phyloP scores from a whole-genome alignment of 352 stramenopile genomes.

The Globisporangium lucens region DNA sequence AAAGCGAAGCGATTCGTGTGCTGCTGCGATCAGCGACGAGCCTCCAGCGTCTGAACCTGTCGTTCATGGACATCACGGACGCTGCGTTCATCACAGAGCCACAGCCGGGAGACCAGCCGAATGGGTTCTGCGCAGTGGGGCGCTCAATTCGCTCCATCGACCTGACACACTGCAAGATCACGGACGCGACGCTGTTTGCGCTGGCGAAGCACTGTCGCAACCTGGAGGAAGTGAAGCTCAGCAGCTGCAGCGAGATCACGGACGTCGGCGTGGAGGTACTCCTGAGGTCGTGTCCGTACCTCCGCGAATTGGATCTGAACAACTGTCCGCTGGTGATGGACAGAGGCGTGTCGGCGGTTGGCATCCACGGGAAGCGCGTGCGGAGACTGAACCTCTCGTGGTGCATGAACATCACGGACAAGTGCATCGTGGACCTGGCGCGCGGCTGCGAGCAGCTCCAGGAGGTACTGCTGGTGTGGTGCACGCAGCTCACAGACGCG shows the following conservation, averaged over 20 bases:
- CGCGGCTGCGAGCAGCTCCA: conserved; percentile 55
- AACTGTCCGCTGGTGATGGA: conserved; percentile 84
- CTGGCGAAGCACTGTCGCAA: conserved; percentile 58
- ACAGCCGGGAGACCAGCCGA: conserved; percentile 24
- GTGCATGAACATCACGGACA: conserved; percentile 90
- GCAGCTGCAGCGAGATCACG: conserved; percentile 74
- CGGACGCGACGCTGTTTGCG: conserved; percentile 60
- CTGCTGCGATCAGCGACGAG: conserved; percentile 57
- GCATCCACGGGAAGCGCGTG: conserved; percentile 47
- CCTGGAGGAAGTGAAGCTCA: conserved; percentile 71
- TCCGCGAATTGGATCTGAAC: conserved; percentile 65
- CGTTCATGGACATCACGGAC: conserved; percentile 82
- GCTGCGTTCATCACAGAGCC: conserved; percentile 50
- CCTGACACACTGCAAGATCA: conserved; percentile 72
- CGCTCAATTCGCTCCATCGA: conserved; percentile 52
- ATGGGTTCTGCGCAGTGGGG: conserved; percentile 46
- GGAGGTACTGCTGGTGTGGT: conserved; percentile 77
- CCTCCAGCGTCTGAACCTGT: conserved; percentile 72
- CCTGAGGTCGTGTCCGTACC: conserved; percentile 39
- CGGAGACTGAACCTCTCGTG: conserved; percentile 76
- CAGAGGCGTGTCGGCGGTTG: conserved; percentile 55
- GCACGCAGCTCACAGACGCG: conserved; percentile 76
- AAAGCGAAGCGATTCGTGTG: conserved; percentile 66
- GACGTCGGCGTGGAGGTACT: conserved; percentile 73
- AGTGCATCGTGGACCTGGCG: conserved; percentile 66